These are phyloP conservation scores for Iberis amara DNA, from an alignment of 441 rosid genomes.

Conservation along the genomic window DNA sequence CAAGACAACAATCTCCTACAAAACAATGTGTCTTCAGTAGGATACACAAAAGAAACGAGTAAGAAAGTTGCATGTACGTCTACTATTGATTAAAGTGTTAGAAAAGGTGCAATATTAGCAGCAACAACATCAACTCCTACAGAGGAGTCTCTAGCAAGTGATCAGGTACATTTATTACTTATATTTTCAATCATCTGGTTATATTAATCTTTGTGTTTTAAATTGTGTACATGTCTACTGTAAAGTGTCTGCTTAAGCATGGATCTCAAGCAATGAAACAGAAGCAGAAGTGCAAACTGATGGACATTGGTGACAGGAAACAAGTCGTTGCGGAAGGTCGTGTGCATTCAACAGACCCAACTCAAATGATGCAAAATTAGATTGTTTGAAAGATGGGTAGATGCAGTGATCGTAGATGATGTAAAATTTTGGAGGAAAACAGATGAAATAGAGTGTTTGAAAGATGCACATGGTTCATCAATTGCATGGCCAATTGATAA, in stretches of 20 bases:
- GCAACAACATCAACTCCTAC: too few species aligned
- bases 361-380: background rate
- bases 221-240: background rate
- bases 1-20: too few species aligned
- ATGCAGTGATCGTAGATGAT: background rate
- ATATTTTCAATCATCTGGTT: too few species aligned
- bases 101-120: too few species aligned
- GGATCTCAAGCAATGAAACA: background rate
- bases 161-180: too few species aligned
- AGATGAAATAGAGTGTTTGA: background rate
- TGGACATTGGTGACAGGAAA: background rate
- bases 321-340: background rate
- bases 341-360: background rate
- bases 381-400: background rate
- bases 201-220: too few species aligned
- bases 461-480: constrained; percentile 2
- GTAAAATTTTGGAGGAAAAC: background rate
- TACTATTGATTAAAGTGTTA: too few species aligned
- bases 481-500: constrained; percentile 3
- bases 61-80: too few species aligned
- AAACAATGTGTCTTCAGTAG: too few species aligned
- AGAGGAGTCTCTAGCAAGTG: too few species aligned
- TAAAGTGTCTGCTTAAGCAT: background rate
- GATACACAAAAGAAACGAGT: too few species aligned
- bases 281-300: background rate